Evolutionary conservation across 345 rosid genomes (phyloP).

Genomic region (Camelina hispida): DNA sequence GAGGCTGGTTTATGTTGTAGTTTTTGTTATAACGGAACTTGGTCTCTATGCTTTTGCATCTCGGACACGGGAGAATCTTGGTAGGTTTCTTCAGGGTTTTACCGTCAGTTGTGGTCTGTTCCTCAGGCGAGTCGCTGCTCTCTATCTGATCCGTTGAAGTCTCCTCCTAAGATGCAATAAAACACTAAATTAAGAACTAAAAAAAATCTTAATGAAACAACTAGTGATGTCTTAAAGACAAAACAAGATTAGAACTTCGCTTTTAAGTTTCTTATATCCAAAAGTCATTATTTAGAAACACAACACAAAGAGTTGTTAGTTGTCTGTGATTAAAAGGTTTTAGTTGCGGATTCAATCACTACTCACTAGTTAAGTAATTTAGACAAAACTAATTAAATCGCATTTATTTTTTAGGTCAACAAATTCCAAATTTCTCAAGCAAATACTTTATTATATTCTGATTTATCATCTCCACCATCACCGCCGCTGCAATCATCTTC

Average conservation of each 20-base stretch:
- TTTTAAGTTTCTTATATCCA: slow-evolving; percentile 17
- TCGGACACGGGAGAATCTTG: slow-evolving; percentile 85
- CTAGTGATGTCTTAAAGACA: neutral
- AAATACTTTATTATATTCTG: slow-evolving; percentile 59
- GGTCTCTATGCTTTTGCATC: slow-evolving; percentile 90
- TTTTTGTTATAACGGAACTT: slow-evolving; percentile 94
- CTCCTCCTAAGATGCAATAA: slow-evolving; percentile 31
- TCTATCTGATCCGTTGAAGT: slow-evolving; percentile 50
- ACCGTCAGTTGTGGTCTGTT: slow-evolving; percentile 41
- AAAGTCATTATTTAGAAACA: neutral
- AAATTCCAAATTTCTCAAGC: neutral
- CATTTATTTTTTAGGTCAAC: neutral
- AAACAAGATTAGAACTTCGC: neutral
- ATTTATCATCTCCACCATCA: slow-evolving; percentile 40
- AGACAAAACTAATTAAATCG: neutral
- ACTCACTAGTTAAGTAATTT: neutral
- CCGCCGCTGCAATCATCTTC: slow-evolving; percentile 34
- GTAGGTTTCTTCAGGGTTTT: slow-evolving; percentile 86
- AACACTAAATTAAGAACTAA: neutral
- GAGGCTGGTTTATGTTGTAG: slow-evolving; percentile 89
- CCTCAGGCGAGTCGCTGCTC: slow-evolving; percentile 42
- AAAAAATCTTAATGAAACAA: slow-evolving; percentile 26
- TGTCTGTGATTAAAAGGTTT: neutral
- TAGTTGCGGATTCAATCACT: too few species aligned
- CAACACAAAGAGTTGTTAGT: neutral